Evolutionary conservation across 176 grass and related monocot genomes (phyloP), one percentile per base, ranked within the genome.

Genomic region (Zizania latifolia): DNA sequence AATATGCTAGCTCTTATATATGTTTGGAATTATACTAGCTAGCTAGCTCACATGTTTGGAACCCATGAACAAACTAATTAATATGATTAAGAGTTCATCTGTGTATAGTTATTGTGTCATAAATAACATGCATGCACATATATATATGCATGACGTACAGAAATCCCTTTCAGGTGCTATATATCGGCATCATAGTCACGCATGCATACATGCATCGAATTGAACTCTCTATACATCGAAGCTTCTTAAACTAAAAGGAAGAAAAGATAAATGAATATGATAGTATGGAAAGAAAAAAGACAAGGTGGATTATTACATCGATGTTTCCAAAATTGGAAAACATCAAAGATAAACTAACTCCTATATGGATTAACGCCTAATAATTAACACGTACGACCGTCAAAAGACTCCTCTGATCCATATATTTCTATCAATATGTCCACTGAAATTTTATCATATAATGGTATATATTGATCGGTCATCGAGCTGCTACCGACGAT

Each of bases 231-330:
- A 35, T 53, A 53, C 23, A 68, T 33, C 0, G 5, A 74, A 66
- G n/a, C 27, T 57, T 56, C 34, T 65, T 19, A 33, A 72, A 72
- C 43, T 16, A 43, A 43, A 73, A 19, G 5, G 17, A 17, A 65
- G 64, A 13, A 64, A 4, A 58, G 14, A 32, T 17, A 57, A 43
- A 54, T 5, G 14, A 17, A 40, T 57, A 58, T 58, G 24, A 40
- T 38, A 64, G 32, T 35, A 29, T 6, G 10, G 4, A 31, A 51
- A 51, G 11, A 55, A 40, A 74, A 64, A 19, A 17, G 6, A 36
- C n/a, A 60, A 22, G 48, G n/a, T 3, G 1, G 44, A 72, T 55
- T 73, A 61, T 56, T 82, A 82, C 70, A 67, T 40, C 13, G 48
- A 82, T 58, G 35, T 67, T 24, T 82, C 27, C 48, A 34, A 32